Percentiles rank a stretch among this genome's conserved stretches.
Conservation (phyloP, 257 asterid species). For the Capsicum chinense region DNA sequence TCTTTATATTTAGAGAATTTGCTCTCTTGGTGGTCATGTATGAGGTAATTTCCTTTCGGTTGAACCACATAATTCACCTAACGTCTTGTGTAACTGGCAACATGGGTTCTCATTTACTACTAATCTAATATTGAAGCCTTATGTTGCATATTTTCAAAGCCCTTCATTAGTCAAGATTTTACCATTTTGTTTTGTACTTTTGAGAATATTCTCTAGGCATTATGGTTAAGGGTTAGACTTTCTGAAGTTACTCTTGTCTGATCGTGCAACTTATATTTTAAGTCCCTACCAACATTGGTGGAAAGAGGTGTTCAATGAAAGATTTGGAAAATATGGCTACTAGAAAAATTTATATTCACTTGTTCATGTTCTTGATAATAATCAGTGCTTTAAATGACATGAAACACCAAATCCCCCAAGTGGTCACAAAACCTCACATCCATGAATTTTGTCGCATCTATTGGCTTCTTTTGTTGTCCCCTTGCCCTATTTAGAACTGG, state of each 20-base stretch:
- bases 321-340: conserved; percentile 85
- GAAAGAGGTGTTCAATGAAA: conserved; percentile 83
- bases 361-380: conserved; percentile 89
- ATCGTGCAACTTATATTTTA: conserved; percentile 83
- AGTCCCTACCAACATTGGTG: conserved; percentile 66
- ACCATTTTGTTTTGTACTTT: conserved; percentile 11
- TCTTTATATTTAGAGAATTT: background rate
- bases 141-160: background rate
- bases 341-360: conserved; percentile 82
- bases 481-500: background rate
- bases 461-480: background rate
- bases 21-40: background rate
- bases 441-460: background rate
- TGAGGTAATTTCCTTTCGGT: conserved; percentile 16
- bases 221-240: conserved; percentile 46
- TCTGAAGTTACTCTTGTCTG: conserved; percentile 69
- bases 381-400: conserved; percentile 83
- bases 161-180: background rate
- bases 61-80: background rate
- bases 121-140: conserved; percentile 2
- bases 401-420: too few species aligned
- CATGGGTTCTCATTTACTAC: conserved; percentile 14
- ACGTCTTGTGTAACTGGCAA: background rate
- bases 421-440: background rate
- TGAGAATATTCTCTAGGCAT: conserved; percentile 37